A percentile compares a stretch with the other conserved stretches of the same genome.
Conservation (phyloP, 2,329 filamentous ascomycete genomes). For the Epichloe hybrida region DNA sequence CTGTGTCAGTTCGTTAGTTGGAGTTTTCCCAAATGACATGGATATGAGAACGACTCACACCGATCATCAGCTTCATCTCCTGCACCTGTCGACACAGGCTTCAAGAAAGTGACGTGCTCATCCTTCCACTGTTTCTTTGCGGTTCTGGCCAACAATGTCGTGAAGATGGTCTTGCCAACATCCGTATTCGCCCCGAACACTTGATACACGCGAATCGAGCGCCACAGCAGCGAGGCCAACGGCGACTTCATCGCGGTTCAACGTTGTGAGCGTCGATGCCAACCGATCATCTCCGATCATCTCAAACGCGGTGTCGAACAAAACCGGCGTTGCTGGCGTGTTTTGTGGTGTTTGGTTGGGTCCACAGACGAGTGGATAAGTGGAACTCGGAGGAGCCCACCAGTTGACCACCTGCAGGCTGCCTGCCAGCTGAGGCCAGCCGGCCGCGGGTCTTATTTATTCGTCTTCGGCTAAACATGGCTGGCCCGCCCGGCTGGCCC, state of each 20-base stretch:
- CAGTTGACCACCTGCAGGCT: too few species aligned
- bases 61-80: conserved; percentile 54
- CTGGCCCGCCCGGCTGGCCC: too few species aligned
- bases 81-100: conserved; percentile 70
- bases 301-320: too few species aligned
- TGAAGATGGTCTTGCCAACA: conserved; percentile 73
- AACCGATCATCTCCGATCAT: background rate
- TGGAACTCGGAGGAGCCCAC: background rate
- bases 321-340: background rate
- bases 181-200: conserved; percentile 75
- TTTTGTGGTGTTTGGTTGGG: conserved; percentile 4
- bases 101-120: conserved; percentile 51
- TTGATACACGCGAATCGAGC: conserved; percentile 55
- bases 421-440: too few species aligned
- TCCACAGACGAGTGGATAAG: background rate
- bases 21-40: background rate
- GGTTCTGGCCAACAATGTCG: conserved; percentile 56
- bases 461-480: too few species aligned
- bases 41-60: conserved; percentile 27
- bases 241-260: conserved; percentile 20
- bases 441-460: too few species aligned
- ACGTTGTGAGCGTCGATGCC: background rate
- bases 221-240: conserved; percentile 50
- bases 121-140: conserved; percentile 31
- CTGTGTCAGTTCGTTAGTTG: background rate